Conservation (phyloP, 176 grass and related monocot genomes). For the Guadua angustifolia region DNA sequence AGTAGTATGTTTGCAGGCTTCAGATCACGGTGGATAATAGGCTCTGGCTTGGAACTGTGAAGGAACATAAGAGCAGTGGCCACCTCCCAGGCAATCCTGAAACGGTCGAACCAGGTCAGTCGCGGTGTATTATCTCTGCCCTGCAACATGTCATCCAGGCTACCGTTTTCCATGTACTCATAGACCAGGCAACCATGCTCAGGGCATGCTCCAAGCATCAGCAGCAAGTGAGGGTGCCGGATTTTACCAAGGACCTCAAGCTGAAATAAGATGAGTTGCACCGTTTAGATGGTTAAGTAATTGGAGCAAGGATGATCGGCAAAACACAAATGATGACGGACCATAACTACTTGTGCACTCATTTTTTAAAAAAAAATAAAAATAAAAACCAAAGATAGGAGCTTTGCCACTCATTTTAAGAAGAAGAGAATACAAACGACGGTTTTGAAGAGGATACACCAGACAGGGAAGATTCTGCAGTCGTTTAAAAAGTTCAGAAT, state of each 20-base stretch:
- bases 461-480: too few species aligned
- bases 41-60: slow-evolving; percentile 78
- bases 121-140: slow-evolving; percentile 46
- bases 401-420: too few species aligned
- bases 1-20: slow-evolving; percentile 74
- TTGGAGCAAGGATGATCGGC: not conserved
- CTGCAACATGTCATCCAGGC: slow-evolving; percentile 77
- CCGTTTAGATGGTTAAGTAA: not conserved
- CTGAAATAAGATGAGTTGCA: slow-evolving; percentile 45
- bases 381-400: too few species aligned
- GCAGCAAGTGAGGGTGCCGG: slow-evolving; percentile 76
- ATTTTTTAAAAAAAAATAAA: too few species aligned
- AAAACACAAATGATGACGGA: too few species aligned
- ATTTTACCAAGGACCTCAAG: slow-evolving; percentile 84
- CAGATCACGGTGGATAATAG: slow-evolving; percentile 90
- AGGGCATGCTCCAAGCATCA: slow-evolving; percentile 90
- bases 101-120: slow-evolving; percentile 74
- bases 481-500: too few species aligned
- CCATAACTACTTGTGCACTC: too few species aligned
- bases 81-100: slow-evolving; percentile 77
- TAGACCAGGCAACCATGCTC: slow-evolving; percentile 79
- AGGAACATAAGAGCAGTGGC: slow-evolving; percentile 77
- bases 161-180: slow-evolving; percentile 75
- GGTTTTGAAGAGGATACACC: too few species aligned
- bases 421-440: too few species aligned